Evolutionary conservation across 1,284 basidiomycete genomes (phyloP).

Genomic region (Coriolopsis trogii): DNA sequence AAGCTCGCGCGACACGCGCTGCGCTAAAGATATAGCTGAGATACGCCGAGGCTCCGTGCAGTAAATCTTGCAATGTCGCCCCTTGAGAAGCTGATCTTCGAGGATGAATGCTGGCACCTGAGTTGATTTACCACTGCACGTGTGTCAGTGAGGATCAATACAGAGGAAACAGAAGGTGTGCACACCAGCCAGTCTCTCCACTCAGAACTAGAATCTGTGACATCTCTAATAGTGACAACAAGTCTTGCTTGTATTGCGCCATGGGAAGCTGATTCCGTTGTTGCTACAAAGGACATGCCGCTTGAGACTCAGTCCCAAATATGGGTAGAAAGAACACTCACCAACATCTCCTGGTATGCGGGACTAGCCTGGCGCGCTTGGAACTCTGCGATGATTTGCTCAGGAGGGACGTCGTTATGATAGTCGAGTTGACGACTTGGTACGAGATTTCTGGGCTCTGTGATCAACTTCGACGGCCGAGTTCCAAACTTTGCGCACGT

Average conservation of each 20-base stretch:
- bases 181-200: conserved; percentile 96
- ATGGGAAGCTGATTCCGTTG: conserved; percentile 88
- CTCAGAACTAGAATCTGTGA: conserved; percentile 92
- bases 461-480: conserved; percentile 34
- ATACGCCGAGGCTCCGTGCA: conserved; percentile 98
- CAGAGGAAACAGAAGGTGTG: not conserved
- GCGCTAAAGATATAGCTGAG: conserved; percentile 95
- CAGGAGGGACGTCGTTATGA: conserved; percentile 36
- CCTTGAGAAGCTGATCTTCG: conserved; percentile 85
- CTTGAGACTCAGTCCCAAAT: not conserved
- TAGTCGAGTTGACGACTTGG: conserved; percentile 17
- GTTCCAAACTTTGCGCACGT: conserved; percentile 30
- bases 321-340: conserved; percentile 41
- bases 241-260: conserved; percentile 79
- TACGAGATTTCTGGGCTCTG: conserved; percentile 22
- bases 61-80: conserved; percentile 88
- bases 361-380: conserved; percentile 58
- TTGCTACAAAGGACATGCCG: conserved; percentile 38
- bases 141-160: conserved; percentile 1
- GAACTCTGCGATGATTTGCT: conserved; percentile 64
- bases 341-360: conserved; percentile 88
- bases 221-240: conserved; percentile 73
- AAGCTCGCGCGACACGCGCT: conserved; percentile 92
- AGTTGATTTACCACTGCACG: conserved; percentile 90
- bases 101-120: conserved; percentile 96